Base-by-base conservation (phyloP, 768 basidiomycete species). In the Boletus rubropictus region DNA sequence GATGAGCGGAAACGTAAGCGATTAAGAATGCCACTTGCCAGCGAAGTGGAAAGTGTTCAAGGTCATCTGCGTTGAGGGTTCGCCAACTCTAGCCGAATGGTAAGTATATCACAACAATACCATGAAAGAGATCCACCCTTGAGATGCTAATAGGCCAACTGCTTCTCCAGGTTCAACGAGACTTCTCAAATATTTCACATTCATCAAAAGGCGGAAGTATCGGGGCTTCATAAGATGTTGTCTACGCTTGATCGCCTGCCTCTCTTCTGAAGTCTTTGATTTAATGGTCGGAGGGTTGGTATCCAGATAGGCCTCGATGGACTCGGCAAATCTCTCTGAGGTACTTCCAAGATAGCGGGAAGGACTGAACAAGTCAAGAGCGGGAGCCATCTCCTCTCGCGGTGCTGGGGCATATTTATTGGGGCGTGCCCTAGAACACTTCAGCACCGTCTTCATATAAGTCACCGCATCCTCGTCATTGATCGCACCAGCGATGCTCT, bases 1-100 rank as follows among this genome's bases (percentile, higher is more conserved):
- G 32, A 37, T 58, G 31, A 50, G 50, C 10, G 11, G 53, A 22
- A 15, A 7, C 3, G 11, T 5, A 21, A n/a, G 7, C 38, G n/a
- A 46, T 12, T 3, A 10, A 20, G 29, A 24, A 32, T 39, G 49
- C 52, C 31, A 61, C 78, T 59, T 66, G 83, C 92, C 95, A 56
- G 96, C 96, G 60, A 99, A 94, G 73, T 99, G 96, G 81, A 99
- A 99, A 11, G 96, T 99, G 65, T 99, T 99, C 53, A 99, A 71
- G 8, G 96, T 99, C 96, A 99, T 99, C 65, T 99, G 96, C 0
- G 96, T 99, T 14, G 96, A 99, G 5, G 96, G 96, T 66, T 99
- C 96, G 42, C 96, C 96, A 35, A 99, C 81, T 70, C 96, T 98
- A 44, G 39, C 28, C 8, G 7, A 44, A 42, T 39, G 45, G 37